Base-by-base conservation (phyloP, 805 yeast species). In the Lachancea dasiensis region DNA sequence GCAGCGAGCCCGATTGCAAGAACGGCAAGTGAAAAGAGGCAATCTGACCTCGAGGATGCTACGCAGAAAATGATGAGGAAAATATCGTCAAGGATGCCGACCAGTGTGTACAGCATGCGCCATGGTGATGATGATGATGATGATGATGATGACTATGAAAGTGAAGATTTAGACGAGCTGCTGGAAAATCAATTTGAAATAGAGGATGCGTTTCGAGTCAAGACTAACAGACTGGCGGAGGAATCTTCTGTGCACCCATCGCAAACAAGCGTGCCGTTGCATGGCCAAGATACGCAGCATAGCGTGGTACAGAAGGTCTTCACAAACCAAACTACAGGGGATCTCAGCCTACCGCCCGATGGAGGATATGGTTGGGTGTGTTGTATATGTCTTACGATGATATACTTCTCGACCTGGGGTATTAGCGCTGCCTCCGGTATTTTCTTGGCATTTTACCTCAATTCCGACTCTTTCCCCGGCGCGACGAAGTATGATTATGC, bases 321-420 rank as follows among this genome's bases (percentile, higher is more conserved):
- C 40, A 64, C 68, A 7, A 63, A 63, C 36, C 48, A 45, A 26
- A 42, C 60, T 0, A 63, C 64, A 0, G 67, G 68, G 13, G 47
- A 49, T 11, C 25, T 64, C 3, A 63, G 61, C 21, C 47, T 61
- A 13, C 71, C 71, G 0, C 79, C 80, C 1, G 89, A 81, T 54
- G 80, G 77, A 30, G 86, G 86, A 2, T 70, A 74, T 40, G 86
- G 83, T 2, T 78, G 86, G 82, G 75, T 80, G 0, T 66, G 79
- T 15, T 70, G 73, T 10, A 43, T 72, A 11, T 74, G 77, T 10
- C 69, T 73, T 3, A 61, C 68, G 20, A 36, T 75, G 3, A 60
- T 76, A 27, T 75, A 76, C 54, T 71, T 77, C 45, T 65, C 72
- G 26, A 73, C 85, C 0, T 82, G 90, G 89, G 92, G 92, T 11